Percentiles rank a stretch among this genome's conserved stretches.
phyloP scores from a whole-genome alignment of 768 basidiomycete genomes.

The Kondoa malvinella region DNA sequence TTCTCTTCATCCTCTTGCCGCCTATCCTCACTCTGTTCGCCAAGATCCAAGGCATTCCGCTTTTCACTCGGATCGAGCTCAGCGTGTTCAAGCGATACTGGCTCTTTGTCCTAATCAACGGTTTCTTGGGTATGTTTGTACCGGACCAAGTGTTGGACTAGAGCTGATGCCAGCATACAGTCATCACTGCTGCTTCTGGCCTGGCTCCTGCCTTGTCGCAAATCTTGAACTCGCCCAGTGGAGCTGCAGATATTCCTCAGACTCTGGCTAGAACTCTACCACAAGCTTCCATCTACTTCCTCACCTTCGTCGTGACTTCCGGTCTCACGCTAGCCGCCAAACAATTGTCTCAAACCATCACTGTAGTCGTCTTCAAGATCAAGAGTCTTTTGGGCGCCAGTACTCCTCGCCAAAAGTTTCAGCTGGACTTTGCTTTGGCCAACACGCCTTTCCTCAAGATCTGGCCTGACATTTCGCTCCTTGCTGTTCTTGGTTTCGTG shows the following conservation, averaged over 20 bases:
- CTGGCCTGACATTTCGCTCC: slow-evolving; percentile 51
- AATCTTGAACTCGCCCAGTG: slow-evolving; percentile 46
- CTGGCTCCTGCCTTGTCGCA: slow-evolving; percentile 51
- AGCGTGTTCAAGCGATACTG: slow-evolving; percentile 77
- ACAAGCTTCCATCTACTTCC: slow-evolving; percentile 70
- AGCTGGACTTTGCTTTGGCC: slow-evolving; percentile 58
- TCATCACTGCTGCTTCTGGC: slow-evolving; percentile 46
- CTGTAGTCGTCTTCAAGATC: slow-evolving; percentile 70
- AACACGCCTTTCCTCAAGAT: slow-evolving; percentile 59
- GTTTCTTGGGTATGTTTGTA: slow-evolving; percentile 72
- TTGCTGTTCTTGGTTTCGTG: slow-evolving; percentile 65
- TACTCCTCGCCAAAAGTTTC: slow-evolving; percentile 68
- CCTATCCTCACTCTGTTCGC: slow-evolving; percentile 65
- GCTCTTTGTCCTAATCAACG: slow-evolving; percentile 80
- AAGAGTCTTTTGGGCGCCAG: slow-evolving; percentile 73
- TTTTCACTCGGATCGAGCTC: slow-evolving; percentile 63
- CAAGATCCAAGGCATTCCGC: slow-evolving; percentile 76
- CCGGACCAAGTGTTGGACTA: background rate
- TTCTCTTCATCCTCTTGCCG: slow-evolving; percentile 77
- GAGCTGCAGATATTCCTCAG: slow-evolving; percentile 38
- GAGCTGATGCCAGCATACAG: background rate
- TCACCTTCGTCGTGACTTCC: slow-evolving; percentile 29
- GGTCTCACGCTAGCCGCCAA: slow-evolving; percentile 50
- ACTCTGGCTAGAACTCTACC: slow-evolving; percentile 67
- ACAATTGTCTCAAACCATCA: slow-evolving; percentile 56